Percentiles rank a stretch among this genome's conserved stretches.
Evolutionary conservation across 129 eudicot species (phyloP).

Genomic region (Flaveria bidentis): DNA sequence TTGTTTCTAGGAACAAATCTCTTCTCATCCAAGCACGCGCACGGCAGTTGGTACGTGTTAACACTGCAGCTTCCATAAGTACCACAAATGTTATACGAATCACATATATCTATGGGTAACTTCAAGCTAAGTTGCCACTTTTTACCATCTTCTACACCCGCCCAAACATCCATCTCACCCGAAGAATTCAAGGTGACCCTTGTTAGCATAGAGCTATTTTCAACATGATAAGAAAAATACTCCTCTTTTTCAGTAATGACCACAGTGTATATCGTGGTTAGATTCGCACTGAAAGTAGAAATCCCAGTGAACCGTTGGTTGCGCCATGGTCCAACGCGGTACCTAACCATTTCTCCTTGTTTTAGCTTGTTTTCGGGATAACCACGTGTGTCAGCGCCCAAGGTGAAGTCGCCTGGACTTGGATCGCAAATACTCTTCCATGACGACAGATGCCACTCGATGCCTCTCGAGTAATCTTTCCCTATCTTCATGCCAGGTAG

Average conservation of each 20-base stretch:
- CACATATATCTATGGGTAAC: slow-evolving; percentile 19
- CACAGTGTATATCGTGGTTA: neutral
- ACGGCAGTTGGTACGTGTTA: neutral
- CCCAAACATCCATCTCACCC: neutral
- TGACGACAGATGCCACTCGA: slow-evolving; percentile 15
- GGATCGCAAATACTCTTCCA: slow-evolving; percentile 24
- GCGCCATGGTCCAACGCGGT: slow-evolving; percentile 22
- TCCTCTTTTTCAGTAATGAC: slow-evolving; percentile 1
- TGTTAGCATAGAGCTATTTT: neutral
- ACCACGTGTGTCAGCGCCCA: slow-evolving; percentile 2
- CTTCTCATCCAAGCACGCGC: slow-evolving; percentile 20
- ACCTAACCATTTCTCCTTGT: neutral
- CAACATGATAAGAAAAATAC: slow-evolving; percentile 11
- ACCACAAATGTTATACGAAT: slow-evolving; percentile 8
- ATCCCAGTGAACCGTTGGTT: slow-evolving; percentile 7
- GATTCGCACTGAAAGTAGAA: neutral
- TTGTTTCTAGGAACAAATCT: slow-evolving; percentile 9
- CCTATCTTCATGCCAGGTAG: slow-evolving; percentile 25
- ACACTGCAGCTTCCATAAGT: slow-evolving; percentile 24
- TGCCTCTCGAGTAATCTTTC: neutral
- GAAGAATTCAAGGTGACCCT: slow-evolving; percentile 11
- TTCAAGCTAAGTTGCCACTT: slow-evolving; percentile 14
- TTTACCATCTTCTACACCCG: slow-evolving; percentile 4
- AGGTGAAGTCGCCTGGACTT: neutral
- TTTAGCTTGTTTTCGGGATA: slow-evolving; percentile 19